These are phyloP conservation scores for Naganishia randhawae DNA, from an alignment of 768 basidiomycete species.

Conservation along the genomic window DNA sequence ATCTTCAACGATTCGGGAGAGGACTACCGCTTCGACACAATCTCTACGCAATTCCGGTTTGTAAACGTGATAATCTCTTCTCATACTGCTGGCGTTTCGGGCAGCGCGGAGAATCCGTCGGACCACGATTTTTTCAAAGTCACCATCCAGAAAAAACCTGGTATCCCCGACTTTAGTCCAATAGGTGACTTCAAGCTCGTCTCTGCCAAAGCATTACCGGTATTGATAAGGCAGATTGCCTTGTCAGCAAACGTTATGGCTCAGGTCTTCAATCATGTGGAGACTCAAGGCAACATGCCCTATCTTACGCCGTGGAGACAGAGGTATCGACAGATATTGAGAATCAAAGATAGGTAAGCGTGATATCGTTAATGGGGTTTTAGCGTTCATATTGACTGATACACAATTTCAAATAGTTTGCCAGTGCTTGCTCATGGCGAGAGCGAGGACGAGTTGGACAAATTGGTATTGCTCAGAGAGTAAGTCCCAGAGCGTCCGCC, in stretches of 20 bases:
- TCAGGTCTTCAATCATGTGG: constrained; percentile 71
- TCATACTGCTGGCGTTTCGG: constrained; percentile 53
- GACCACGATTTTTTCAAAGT: constrained; percentile 97
- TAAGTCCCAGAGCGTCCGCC: background rate
- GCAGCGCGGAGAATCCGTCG: constrained; percentile 53
- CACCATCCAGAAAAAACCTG: constrained; percentile 76
- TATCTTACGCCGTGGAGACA: constrained; percentile 85
- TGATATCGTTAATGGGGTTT: background rate
- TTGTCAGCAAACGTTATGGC: constrained; percentile 86
- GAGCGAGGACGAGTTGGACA: constrained; percentile 13
- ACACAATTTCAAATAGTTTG: constrained; percentile 2
- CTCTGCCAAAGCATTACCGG: constrained; percentile 76
- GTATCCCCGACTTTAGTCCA: constrained; percentile 92
- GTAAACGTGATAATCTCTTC: constrained; percentile 96
- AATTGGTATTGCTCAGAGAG: constrained; percentile 19
- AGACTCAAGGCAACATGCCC: constrained; percentile 65
- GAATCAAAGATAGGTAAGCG: constrained; percentile 50
- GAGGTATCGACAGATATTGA: constrained; percentile 72
- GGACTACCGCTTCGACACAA: constrained; percentile 80
- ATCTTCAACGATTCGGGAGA: constrained; percentile 96
- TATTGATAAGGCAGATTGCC: constrained; percentile 83
- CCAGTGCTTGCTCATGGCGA: background rate
- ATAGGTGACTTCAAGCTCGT: constrained; percentile 92
- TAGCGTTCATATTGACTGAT: background rate
- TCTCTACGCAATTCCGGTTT: constrained; percentile 90